Percentiles rank a stretch among this genome's conserved stretches.
These are phyloP conservation scores for Kalmanozyma brasiliensis DNA, from an alignment of 1,284 basidiomycete genomes.

Conservation along the genomic window DNA sequence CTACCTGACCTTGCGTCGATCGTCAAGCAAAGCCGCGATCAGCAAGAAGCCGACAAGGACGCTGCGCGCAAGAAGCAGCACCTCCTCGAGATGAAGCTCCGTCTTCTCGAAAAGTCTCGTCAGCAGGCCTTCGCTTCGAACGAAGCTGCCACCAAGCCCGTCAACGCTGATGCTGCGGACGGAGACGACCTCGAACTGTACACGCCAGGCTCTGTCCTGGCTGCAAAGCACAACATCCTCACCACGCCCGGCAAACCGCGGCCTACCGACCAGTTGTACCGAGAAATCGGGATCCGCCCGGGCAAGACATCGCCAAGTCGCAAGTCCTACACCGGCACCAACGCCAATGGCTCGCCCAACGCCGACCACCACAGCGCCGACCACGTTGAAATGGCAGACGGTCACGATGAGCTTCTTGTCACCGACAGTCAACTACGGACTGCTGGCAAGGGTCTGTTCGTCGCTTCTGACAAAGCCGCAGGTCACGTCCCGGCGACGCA, in stretches of 20 bases:
- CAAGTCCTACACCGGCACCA: conserved; percentile 27
- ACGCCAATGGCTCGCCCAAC: conserved; percentile 36
- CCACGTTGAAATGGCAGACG: conserved; percentile 11
- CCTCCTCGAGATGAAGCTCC: conserved; percentile 30
- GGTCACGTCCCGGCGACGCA: conserved; percentile 30
- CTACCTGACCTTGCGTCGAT: conserved; percentile 38
- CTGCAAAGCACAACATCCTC: conserved; percentile 35
- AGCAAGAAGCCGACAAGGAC: conserved; percentile 23
- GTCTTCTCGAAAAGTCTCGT: conserved; percentile 24
- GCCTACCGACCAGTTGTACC: conserved; percentile 36
- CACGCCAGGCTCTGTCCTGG: conserved; percentile 22
- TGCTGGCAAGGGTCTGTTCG: conserved; percentile 45
- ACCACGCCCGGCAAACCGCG: conserved; percentile 32
- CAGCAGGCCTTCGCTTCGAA: conserved; percentile 10
- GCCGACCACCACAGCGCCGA: conserved; percentile 7
- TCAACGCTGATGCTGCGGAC: background rate
- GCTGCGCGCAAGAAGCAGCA: conserved; percentile 15
- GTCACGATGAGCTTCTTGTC: conserved; percentile 26
- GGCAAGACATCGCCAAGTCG: conserved; percentile 16
- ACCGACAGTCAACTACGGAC: conserved; percentile 44
- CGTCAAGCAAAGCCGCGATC: conserved; percentile 23
- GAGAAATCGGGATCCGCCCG: conserved; percentile 33
- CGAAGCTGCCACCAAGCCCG: background rate
- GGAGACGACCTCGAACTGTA: conserved; percentile 29
- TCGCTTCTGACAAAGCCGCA: conserved; percentile 43